Evolutionary conservation across 148 eudicot genomes (phyloP).

Genomic region (Spergularia marina): DNA sequence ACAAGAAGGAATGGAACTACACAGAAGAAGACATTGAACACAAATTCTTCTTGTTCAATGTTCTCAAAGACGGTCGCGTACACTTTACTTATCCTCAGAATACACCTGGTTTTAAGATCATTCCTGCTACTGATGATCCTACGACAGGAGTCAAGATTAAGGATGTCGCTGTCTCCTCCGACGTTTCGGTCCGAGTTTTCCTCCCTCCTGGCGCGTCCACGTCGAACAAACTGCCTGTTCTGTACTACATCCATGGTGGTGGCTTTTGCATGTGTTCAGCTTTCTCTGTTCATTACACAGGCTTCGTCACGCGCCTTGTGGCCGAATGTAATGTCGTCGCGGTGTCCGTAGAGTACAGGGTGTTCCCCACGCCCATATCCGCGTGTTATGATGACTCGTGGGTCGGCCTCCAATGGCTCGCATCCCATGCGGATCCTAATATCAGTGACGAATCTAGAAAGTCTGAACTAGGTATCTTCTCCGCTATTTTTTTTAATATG

Average conservation of each 20-base stretch:
- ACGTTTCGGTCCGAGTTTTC: constrained; percentile 28
- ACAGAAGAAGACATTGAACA: constrained; percentile 25
- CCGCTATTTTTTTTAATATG: no score
- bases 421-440: constrained; percentile 8
- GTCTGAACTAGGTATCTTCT: no score
- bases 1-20: not conserved
- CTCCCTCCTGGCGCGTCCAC: constrained; percentile 22
- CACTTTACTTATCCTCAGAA: constrained; percentile 10
- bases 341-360: constrained; percentile 33
- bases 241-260: constrained; percentile 43
- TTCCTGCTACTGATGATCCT: constrained; percentile 31
- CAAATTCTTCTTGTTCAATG: constrained; percentile 35
- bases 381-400: constrained; percentile 35
- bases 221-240: constrained; percentile 28
- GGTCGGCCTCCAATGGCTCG: constrained; percentile 39
- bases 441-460: not conserved
- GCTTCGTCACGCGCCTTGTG: constrained; percentile 14
- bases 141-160: constrained; percentile 28
- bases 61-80: constrained; percentile 37
- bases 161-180: constrained; percentile 25
- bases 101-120: not conserved
- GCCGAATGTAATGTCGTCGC: constrained; percentile 25
- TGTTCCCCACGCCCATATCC: constrained; percentile 27
- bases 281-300: constrained; percentile 23
- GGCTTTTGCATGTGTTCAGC: constrained; percentile 35